These are phyloP conservation scores for Pleurotus djamor DNA, from an alignment of 768 basidiomycete species.

Conservation along the genomic window DNA sequence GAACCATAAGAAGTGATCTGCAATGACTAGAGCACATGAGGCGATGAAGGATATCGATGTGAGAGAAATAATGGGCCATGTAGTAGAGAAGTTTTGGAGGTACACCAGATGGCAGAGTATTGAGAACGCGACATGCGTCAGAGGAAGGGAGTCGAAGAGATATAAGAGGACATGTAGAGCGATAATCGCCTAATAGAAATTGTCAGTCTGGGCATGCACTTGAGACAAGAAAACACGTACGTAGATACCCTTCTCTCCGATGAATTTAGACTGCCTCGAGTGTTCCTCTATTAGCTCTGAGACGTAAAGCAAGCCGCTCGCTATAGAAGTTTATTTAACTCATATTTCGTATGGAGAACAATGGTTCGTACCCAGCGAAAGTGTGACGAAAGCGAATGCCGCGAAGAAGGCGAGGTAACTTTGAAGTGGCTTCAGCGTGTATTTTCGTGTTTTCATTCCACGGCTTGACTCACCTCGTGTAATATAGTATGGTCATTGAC, in stretches of 20 bases:
- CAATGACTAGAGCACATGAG: constrained; percentile 82
- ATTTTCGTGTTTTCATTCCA: neutral
- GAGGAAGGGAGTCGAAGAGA: constrained; percentile 78
- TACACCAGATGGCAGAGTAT: constrained; percentile 85
- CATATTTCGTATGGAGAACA: neutral
- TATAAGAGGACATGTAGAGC: constrained; percentile 74
- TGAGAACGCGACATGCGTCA: constrained; percentile 74
- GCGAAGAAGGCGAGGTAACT: constrained; percentile 77
- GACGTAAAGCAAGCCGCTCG: constrained; percentile 90
- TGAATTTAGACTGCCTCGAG: constrained; percentile 71
- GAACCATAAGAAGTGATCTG: constrained; percentile 97
- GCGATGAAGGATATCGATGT: constrained; percentile 81
- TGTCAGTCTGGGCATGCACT: constrained; percentile 8
- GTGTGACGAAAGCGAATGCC: constrained; percentile 87
- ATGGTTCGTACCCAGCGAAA: constrained; percentile 73
- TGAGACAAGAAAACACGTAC: constrained; percentile 44
- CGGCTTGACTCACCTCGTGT: constrained; percentile 47
- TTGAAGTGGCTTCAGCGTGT: constrained; percentile 7
- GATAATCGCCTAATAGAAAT: constrained; percentile 65
- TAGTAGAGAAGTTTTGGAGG: constrained; percentile 85
- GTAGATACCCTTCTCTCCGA: constrained; percentile 87
- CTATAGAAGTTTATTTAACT: constrained; percentile 35
- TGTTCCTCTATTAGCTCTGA: constrained; percentile 97
- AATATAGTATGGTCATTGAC: constrained; percentile 54
- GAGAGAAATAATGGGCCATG: constrained; percentile 94